Evolutionary conservation across 148 eudicot genomes (phyloP).

Genomic region (Chenopodium berlandieri): DNA sequence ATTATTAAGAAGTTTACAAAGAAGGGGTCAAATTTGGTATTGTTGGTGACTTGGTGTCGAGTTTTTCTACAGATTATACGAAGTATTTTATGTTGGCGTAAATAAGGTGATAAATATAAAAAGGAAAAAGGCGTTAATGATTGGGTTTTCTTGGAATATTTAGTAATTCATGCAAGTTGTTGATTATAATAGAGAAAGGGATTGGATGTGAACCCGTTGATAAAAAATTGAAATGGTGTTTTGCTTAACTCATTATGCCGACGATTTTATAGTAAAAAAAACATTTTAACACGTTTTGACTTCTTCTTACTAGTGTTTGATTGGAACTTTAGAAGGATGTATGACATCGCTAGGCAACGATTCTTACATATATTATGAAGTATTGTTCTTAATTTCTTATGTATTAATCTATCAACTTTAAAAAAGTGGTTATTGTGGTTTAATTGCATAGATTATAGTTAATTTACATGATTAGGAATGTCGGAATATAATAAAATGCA

Average conservation of each 20-base stretch:
- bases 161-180: not conserved
- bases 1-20: too few relatives aligned
- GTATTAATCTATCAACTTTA: too few relatives aligned
- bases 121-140: not conserved
- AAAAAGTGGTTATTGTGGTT: too few relatives aligned
- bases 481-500: too few relatives aligned
- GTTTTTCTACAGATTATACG: too few relatives aligned
- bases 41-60: too few relatives aligned
- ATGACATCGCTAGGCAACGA: not conserved
- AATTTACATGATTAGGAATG: too few relatives aligned
- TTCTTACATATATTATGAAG: too few relatives aligned
- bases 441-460: too few relatives aligned
- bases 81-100: not conserved
- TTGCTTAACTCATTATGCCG: slow-evolving; percentile 1
- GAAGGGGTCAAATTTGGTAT: too few relatives aligned
- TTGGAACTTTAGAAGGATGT: not conserved
- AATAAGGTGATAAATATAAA: not conserved
- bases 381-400: too few relatives aligned
- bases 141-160: not conserved
- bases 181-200: not conserved
- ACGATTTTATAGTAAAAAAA: not conserved
- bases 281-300: slow-evolving; percentile 1
- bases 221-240: too few relatives aligned
- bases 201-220: not conserved
- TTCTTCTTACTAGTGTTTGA: not conserved